These are phyloP conservation scores for Apiotrichum sp. DNA, from an alignment of 1,284 basidiomycete species.

Conservation along the genomic window DNA sequence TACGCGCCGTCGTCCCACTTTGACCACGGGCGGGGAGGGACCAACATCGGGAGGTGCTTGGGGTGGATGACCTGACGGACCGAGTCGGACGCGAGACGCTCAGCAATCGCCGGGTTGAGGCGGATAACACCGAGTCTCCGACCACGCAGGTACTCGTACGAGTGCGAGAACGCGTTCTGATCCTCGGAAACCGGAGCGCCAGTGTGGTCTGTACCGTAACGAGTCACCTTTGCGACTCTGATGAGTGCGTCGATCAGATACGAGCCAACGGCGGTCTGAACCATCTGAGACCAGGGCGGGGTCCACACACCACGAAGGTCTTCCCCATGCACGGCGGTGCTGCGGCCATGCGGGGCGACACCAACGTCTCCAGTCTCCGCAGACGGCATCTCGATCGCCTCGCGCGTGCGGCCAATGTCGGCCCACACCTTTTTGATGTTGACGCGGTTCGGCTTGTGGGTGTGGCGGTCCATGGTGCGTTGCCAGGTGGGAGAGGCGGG, in stretches of 20 bases:
- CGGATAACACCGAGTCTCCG: constrained; percentile 86
- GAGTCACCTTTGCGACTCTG: constrained; percentile 71
- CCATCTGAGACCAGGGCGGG: constrained; percentile 70
- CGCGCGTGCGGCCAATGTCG: constrained; percentile 51
- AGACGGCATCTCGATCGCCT: neutral
- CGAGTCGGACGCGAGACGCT: constrained; percentile 71
- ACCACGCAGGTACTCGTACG: constrained; percentile 89
- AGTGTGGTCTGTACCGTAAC: constrained; percentile 51
- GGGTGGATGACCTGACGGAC: constrained; percentile 77
- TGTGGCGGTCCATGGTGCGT: constrained; percentile 28
- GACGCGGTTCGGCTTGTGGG: constrained; percentile 29
- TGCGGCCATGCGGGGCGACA: constrained; percentile 26
- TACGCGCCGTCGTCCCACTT: constrained; percentile 77
- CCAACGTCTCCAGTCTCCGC: constrained; percentile 25
- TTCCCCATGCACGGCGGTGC: constrained; percentile 33
- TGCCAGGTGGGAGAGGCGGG: constrained; percentile 35
- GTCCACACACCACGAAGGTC: constrained; percentile 63
- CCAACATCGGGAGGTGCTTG: constrained; percentile 91
- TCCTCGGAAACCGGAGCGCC: constrained; percentile 54
- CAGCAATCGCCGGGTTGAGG: constrained; percentile 73
- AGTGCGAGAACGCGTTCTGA: constrained; percentile 87
- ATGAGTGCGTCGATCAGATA: constrained; percentile 78
- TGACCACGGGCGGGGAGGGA: constrained; percentile 84
- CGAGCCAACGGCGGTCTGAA: constrained; percentile 73
- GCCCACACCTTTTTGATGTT: constrained; percentile 29